Percentiles rank a stretch among this genome's conserved stretches.
These are phyloP conservation scores for Chrysosporium queenslandicum DNA, from an alignment of 2,329 filamentous ascomycete species.

Conservation along the genomic window DNA sequence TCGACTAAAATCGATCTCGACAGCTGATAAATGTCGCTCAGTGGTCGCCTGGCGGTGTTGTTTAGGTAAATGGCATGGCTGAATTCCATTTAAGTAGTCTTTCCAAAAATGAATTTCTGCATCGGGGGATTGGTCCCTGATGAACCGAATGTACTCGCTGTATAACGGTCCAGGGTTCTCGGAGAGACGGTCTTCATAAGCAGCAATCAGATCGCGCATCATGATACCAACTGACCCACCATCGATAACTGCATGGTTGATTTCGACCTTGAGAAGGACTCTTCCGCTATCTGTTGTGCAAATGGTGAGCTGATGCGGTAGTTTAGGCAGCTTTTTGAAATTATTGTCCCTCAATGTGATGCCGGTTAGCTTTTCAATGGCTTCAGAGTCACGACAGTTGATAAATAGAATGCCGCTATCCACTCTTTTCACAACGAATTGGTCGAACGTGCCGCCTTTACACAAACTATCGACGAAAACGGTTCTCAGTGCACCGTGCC, in stretches of 20 bases:
- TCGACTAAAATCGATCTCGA: slow-evolving; percentile 12
- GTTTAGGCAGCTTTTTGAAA: slow-evolving; percentile 17
- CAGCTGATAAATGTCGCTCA: slow-evolving; percentile 5
- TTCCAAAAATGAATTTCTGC: slow-evolving; percentile 22
- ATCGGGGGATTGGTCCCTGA: slow-evolving; percentile 9
- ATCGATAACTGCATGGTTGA: slow-evolving; percentile 40
- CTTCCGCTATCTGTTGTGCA: slow-evolving; percentile 25
- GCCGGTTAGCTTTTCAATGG: slow-evolving; percentile 6
- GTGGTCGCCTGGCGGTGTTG: not conserved
- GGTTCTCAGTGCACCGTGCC: slow-evolving; percentile 29
- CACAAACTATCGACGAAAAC: slow-evolving; percentile 29
- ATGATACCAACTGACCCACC: slow-evolving; percentile 38
- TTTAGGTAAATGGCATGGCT: slow-evolving; percentile 19
- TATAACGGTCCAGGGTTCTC: slow-evolving; percentile 13
- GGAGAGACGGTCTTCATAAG: slow-evolving; percentile 23
- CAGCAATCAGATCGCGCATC: slow-evolving; percentile 32
- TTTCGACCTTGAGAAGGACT: slow-evolving; percentile 35
- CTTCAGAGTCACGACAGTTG: slow-evolving; percentile 13
- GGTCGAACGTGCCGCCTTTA: slow-evolving; percentile 31
- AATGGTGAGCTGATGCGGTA: slow-evolving; percentile 33
- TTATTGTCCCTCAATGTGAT: slow-evolving; percentile 13
- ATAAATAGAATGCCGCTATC: slow-evolving; percentile 23
- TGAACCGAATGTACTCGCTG: slow-evolving; percentile 17
- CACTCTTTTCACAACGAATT: slow-evolving; percentile 28
- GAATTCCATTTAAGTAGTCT: slow-evolving; percentile 20